phyloP scores from a whole-genome alignment of 257 asterid species.

The Fraxinus americana region DNA sequence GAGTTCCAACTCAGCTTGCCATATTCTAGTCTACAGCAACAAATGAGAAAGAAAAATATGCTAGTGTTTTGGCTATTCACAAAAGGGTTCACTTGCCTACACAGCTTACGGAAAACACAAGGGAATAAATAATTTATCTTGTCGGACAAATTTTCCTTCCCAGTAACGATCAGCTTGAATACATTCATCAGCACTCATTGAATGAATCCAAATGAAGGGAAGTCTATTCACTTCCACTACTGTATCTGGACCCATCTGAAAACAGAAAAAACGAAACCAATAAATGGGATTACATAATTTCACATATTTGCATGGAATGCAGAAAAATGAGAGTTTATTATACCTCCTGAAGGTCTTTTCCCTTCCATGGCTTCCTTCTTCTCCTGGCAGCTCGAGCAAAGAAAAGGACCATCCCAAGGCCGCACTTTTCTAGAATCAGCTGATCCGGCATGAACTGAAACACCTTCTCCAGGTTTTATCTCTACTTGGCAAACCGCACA shows the following conservation, averaged over 20 bases:
- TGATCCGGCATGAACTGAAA: conserved; percentile 71
- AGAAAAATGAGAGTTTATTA: conserved; percentile 9
- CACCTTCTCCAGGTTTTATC: conserved; percentile 91
- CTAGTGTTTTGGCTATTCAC: conserved; percentile 49
- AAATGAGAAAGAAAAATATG: conserved; percentile 33
- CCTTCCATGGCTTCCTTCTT: conserved; percentile 99
- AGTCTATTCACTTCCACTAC: conserved; percentile 80
- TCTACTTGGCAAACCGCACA: conserved; percentile 97
- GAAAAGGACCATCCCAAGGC: conserved; percentile 99
- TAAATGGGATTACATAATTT: conserved; percentile 19
- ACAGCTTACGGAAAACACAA: conserved; percentile 24
- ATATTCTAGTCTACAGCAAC: conserved; percentile 35
- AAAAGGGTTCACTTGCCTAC: conserved; percentile 42
- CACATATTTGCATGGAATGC: conserved; percentile 9
- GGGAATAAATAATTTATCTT: conserved; percentile 22
- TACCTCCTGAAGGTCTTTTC: conserved; percentile 78
- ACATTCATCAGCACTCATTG: conserved; percentile 28
- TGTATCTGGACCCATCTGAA: conserved; percentile 66
- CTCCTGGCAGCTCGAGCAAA: conserved; percentile 87
- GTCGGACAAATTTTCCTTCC: conserved; percentile 38
- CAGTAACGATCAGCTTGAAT: conserved; percentile 30
- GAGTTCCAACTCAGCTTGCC: conserved; percentile 33
- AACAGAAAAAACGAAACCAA: conserved; percentile 19
- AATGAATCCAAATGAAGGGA: conserved; percentile 12
- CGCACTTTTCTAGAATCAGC: conserved; percentile 59